phyloP scores from a whole-genome alignment of 805 yeast genomes.

The Kodamaea kakaduensis region DNA sequence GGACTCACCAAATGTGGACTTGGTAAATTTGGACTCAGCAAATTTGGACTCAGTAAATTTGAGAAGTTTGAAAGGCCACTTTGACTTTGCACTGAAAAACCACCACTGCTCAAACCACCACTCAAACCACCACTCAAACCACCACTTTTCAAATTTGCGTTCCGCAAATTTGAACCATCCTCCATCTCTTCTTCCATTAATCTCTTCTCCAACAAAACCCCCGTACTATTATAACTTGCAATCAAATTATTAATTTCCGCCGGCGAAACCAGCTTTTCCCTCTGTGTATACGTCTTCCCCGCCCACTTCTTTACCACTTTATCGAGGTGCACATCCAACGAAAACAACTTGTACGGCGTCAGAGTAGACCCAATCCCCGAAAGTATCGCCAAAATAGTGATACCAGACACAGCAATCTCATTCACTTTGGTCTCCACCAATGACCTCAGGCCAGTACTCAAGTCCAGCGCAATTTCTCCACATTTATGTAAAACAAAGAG shows the following conservation, averaged over 20 bases:
- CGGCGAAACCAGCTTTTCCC: background rate
- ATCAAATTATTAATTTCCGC: slow-evolving; percentile 5
- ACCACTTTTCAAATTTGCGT: too few species aligned
- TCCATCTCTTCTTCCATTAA: slow-evolving; percentile 13
- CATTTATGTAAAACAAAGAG: slow-evolving; percentile 28
- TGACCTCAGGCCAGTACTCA: slow-evolving; percentile 20
- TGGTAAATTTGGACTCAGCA: too few species aligned
- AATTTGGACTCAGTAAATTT: too few species aligned
- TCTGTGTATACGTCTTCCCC: background rate
- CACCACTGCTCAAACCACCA: too few species aligned
- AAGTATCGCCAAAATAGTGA: slow-evolving; percentile 45
- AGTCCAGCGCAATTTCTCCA: slow-evolving; percentile 29
- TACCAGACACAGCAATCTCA: slow-evolving; percentile 46
- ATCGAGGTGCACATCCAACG: slow-evolving; percentile 9
- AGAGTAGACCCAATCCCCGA: slow-evolving; percentile 52
- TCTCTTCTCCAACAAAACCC: slow-evolving; percentile 30
- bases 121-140: too few species aligned
- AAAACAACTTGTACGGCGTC: slow-evolving; percentile 34
- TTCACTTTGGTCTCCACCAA: slow-evolving; percentile 42
- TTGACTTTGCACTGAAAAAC: too few species aligned
- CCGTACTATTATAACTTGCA: slow-evolving; percentile 36
- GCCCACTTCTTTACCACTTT: slow-evolving; percentile 1
- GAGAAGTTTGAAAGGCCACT: too few species aligned
- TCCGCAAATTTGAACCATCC: too few species aligned
- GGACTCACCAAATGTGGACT: too few species aligned